Base-by-base conservation (phyloP, 1,139 yeast species). In the Saccharomycopsis hybrid region DNA sequence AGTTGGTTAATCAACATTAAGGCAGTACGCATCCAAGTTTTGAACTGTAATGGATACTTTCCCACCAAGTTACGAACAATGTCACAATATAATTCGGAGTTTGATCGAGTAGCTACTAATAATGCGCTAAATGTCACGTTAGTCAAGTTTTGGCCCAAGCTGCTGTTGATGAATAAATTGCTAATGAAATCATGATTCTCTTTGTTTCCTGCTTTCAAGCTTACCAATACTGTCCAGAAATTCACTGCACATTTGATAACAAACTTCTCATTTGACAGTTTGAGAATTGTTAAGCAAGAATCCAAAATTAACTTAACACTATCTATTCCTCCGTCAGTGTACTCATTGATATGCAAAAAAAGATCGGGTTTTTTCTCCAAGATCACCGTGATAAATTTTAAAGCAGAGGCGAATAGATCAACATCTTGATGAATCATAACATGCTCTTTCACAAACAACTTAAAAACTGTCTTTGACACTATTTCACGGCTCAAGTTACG, bases 181-280 rank as follows among this genome's bases (percentile, higher is more conserved):
- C 65, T 65, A 0, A 77, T 59, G 0, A 56, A 51, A 2, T 65
- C 68, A 28, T 74, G 74, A 55, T 82, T 86, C 24, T 68, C 66
- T 29, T 67, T 64, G 3, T 69, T 66, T 2, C 86, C 86, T 55
- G 71, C 72, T 57, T 76, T 77, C 57, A 82, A 68, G 31, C 72
- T 66, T 1, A 85, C 60, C 9, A 84, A 62, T 32, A 72, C 70
- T 2, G 70, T 69, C 95, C 95, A 87, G 58, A 87, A 86, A 55
- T 76, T 74, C 50, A 78, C 71, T 0, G 78, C 71, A 0, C 88
- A 72, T 54, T 78, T 77, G 42, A 87, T 65, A 2, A 86, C 77
- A 58, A 83, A 80, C 48, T 83, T 72, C 62, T 87, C 96, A 47
- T 74, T 73, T 0, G 80, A 73, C 5, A 65, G 59, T 4, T 68